phyloP scores from a whole-genome alignment of 2,329 filamentous ascomycete genomes.

The Rachicladosporium sp. region DNA sequence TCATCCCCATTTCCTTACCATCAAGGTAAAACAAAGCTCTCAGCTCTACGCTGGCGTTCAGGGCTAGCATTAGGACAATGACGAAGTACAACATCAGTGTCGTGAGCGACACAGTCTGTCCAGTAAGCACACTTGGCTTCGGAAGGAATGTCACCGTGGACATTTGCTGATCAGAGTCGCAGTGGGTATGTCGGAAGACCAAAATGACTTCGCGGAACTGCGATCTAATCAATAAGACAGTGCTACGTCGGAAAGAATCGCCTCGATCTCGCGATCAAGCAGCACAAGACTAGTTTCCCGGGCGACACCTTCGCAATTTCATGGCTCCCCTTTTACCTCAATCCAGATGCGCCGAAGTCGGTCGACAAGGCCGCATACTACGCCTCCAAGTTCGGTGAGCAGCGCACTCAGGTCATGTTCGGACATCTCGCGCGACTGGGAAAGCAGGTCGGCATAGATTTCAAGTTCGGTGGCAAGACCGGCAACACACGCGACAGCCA shows the following conservation, averaged over 20 bases:
- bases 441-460: conserved; percentile 55
- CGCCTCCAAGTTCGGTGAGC: conserved; percentile 50
- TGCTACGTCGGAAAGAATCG: conserved; percentile 70
- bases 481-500: conserved; percentile 74
- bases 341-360: conserved; percentile 47
- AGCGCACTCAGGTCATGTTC: conserved; percentile 46
- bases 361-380: conserved; percentile 46
- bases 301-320: conserved; percentile 59
- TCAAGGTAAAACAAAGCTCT: neutral
- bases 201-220: too few relatives aligned
- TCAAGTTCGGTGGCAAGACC: conserved; percentile 56
- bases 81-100: conserved; percentile 64
- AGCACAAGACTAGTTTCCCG: conserved; percentile 41
- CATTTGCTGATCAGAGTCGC: too few relatives aligned
- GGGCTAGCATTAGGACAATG: conserved; percentile 38
- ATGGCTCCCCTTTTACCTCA: conserved; percentile 74
- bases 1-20: neutral
- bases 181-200: too few relatives aligned
- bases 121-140: conserved; percentile 20
- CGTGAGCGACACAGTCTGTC: conserved; percentile 72
- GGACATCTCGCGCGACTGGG: conserved; percentile 48
- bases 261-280: conserved; percentile 58
- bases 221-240: conserved; percentile 18
- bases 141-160: too few relatives aligned
- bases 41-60: conserved; percentile 11